phyloP scores from a whole-genome alignment of 345 rosid species.

The Pseudoturritis turrita region DNA sequence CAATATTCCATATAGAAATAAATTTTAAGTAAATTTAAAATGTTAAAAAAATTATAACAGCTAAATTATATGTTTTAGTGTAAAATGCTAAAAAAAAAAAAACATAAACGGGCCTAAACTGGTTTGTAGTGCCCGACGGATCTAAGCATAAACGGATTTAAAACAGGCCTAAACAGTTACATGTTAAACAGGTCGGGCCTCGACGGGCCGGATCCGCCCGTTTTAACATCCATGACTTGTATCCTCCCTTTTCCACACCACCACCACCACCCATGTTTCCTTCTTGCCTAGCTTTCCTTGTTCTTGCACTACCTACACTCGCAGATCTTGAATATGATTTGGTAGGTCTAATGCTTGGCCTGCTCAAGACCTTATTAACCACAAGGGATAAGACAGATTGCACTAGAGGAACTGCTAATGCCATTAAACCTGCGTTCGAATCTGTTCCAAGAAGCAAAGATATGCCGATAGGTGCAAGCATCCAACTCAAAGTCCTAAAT shows the following conservation, averaged over 20 bases:
- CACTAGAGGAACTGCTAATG: constrained; percentile 79
- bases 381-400: constrained; percentile 59
- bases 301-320: constrained; percentile 20
- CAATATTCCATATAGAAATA: no score
- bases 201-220: no score
- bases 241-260: constrained; percentile 34
- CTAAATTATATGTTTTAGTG: no score
- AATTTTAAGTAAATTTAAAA: no score
- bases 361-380: constrained; percentile 53
- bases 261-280: constrained; percentile 15
- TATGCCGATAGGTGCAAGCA: constrained; percentile 68
- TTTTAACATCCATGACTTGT: constrained; percentile 74
- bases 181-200: no score
- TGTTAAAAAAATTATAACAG: no score
- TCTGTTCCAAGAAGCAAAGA: constrained; percentile 72
- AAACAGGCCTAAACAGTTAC: no score
- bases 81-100: no score
- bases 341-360: constrained; percentile 30
- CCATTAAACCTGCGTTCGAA: constrained; percentile 75
- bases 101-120: no score
- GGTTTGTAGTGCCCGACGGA: no score
- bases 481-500: constrained; percentile 67
- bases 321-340: constrained; percentile 39
- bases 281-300: constrained; percentile 28
- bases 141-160: no score